Evolutionary conservation across 2,329 filamentous ascomycete genomes (phyloP), one percentile per base, ranked within the genome.

Genomic region (Penicillium fuscoglaucum): DNA sequence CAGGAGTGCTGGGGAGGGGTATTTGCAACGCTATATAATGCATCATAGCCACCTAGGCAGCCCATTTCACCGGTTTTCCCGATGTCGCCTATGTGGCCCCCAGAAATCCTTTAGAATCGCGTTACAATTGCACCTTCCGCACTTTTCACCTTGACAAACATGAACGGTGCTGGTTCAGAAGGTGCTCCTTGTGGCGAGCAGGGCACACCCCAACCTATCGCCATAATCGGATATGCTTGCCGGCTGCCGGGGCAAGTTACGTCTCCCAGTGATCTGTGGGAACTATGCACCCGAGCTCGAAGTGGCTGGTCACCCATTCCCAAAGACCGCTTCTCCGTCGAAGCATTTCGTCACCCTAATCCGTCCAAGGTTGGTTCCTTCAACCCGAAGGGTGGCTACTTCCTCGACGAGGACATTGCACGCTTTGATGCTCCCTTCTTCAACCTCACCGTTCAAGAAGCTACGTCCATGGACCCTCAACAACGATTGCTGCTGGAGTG

Each of bases 371-470:
- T 60, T 19, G 66, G 66, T 8, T 62, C 59, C 4, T 56, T 63
- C 49, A 68, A 68, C 26, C 65, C 65, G 0, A 54, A 49, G 29
- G 68, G 67, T 10, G 68, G 66, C 48, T 65, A 69, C 53, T 70
- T 70, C 46, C 55, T 70, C 5, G 59, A 69, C n/a, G 57, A 66
- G 35, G 68, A 70, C 48, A 39, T 69, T 35, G 61, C 62, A n/a
- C 53, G 41, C 19, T 70, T 70, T 19, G 68, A 70, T 53, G 67
- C 67, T 8, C 62, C 64, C 6, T 70, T 70, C 44, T 70, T 70
- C 58, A 66, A 66, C 46, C 59, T 70, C 10, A 65, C 60, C 15
- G 56, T 63, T 5, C 61, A 66, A 44, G 66, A 68, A 53, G 68
- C 65, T n/a, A 61, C 63, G 10, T 59, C 64, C 17, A 68, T 70